Evolutionary conservation across 129 eudicot genomes (phyloP), one percentile per base, ranked within the genome.

Genomic region (Silybum marianum): DNA sequence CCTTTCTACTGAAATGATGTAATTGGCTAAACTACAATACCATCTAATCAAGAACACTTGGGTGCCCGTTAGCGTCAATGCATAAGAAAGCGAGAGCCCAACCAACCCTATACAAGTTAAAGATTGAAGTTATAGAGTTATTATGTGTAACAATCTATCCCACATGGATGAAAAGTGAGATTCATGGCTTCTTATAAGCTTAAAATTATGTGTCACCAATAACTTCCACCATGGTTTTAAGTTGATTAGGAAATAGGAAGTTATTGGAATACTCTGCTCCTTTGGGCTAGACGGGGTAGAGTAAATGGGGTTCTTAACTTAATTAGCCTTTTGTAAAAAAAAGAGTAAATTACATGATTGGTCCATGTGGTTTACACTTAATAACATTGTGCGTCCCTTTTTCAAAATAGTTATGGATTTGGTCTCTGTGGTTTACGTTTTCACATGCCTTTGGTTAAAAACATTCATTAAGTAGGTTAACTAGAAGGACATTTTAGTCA

Each of bases 61-160:
- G 54, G 88, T 79, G 25, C 84, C 74, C 7, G 91, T 81, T 9
- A 93, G 74, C 10, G 89, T 83, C 8, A 93, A 84, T 32, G 98
- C 98, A 81, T 93, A 91, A 9, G 98, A 89, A 78, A 93, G 97
- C 30, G 97, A 89, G 13, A 93, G 93, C 68, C 98, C 98, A 51
- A 91, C 92, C 81, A 93, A 89, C 42, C 94, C 98, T 93, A 80
- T 46, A 77, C 18, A 79, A n/a, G n/a, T n/a, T 3, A 28, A 30
- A 69, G 10, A 75, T 39, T 4, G 18, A 22, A 38, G 14, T 28
- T 19, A 38, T 71, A 23, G 14, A 78, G 28, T 70, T 46, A 69
- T 38, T 28, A 74, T 66, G 38, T 38, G 7, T 19, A 28, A 36
- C 28, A 39, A 72, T 21, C 38, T 12, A 7, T 32, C 7, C 26